A percentile compares a stretch with the other conserved stretches of the same genome.
These are phyloP conservation scores for Marchantia paleacea DNA, from an alignment of 225 moss, liverwort and hornwort species.

Conservation along the genomic window DNA sequence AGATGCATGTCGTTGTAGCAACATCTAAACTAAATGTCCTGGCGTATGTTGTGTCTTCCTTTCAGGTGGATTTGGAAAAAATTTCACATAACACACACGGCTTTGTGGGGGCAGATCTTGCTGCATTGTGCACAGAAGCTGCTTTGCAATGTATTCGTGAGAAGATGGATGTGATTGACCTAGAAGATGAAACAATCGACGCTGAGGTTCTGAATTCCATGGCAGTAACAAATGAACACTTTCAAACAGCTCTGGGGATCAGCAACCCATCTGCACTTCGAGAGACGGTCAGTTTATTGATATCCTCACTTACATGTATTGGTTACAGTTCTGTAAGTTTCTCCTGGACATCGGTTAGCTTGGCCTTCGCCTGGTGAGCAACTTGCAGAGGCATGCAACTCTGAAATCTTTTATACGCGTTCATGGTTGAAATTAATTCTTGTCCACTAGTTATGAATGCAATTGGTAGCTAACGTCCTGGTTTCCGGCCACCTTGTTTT, in stretches of 20 bases:
- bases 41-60: not conserved
- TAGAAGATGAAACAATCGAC: slow-evolving; percentile 90
- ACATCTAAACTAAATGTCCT: not conserved
- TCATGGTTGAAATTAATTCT: no score
- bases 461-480: no score
- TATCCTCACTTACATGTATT: not conserved
- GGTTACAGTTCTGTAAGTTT: not conserved
- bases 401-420: not conserved
- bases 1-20: not conserved
- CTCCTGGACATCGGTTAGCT: not conserved
- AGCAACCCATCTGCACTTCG: slow-evolving; percentile 95
- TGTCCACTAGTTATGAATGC: no score
- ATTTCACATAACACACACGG: slow-evolving; percentile 90
- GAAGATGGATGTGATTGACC: slow-evolving; percentile 93
- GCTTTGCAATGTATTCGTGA: slow-evolving; percentile 94
- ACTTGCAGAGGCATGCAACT: not conserved
- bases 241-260: slow-evolving; percentile 85
- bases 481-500: not conserved
- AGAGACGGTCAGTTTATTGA: slow-evolving; percentile 49
- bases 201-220: slow-evolving; percentile 90
- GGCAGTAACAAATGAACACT: slow-evolving; percentile 89
- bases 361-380: not conserved
- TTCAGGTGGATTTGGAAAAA: slow-evolving; percentile 79
- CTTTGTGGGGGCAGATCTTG: slow-evolving; percentile 92
- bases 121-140: slow-evolving; percentile 81